Conservation (phyloP, 2,329 filamentous ascomycete species). For the Bimuria novae-zelandiae region DNA sequence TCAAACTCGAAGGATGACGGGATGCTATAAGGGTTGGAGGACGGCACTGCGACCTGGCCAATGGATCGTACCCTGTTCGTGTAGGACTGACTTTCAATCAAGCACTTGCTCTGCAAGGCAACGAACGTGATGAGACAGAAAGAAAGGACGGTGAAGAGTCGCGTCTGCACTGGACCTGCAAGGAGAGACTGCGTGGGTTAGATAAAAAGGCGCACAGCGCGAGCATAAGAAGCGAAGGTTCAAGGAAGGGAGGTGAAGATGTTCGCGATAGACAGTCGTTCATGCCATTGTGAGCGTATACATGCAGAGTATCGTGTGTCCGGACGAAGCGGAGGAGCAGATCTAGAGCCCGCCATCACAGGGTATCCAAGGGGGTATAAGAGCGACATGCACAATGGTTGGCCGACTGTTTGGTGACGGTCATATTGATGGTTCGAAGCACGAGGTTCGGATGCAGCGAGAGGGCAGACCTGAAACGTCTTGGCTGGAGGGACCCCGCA, state of each 20-base stretch:
- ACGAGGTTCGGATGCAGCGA: conserved; percentile 5
- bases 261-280: conserved; percentile 32
- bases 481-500: neutral
- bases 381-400: conserved; percentile 21
- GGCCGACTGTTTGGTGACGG: conserved; percentile 17
- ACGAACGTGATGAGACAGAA: conserved; percentile 31
- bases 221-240: conserved; percentile 18
- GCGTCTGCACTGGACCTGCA: conserved; percentile 35
- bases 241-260: conserved; percentile 23
- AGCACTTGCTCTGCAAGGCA: conserved; percentile 32
- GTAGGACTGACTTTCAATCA: conserved; percentile 14
- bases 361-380: conserved; percentile 17
- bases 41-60: conserved; percentile 22
- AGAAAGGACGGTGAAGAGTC: conserved; percentile 18
- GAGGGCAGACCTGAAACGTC: conserved; percentile 17
- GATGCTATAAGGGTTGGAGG: neutral
- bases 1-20: neutral
- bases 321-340: conserved; percentile 14
- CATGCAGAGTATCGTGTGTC: conserved; percentile 6
- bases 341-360: conserved; percentile 31
- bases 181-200: conserved; percentile 28
- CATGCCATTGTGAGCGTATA: conserved; percentile 27
- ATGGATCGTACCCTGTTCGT: conserved; percentile 11
- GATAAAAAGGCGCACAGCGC: conserved; percentile 35
- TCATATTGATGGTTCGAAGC: conserved; percentile 10